A percentile compares a stretch with the other conserved stretches of the same genome.
These are phyloP conservation scores for Zymoseptoria pseudotritici DNA, from an alignment of 2,329 filamentous ascomycete genomes.

Conservation along the genomic window DNA sequence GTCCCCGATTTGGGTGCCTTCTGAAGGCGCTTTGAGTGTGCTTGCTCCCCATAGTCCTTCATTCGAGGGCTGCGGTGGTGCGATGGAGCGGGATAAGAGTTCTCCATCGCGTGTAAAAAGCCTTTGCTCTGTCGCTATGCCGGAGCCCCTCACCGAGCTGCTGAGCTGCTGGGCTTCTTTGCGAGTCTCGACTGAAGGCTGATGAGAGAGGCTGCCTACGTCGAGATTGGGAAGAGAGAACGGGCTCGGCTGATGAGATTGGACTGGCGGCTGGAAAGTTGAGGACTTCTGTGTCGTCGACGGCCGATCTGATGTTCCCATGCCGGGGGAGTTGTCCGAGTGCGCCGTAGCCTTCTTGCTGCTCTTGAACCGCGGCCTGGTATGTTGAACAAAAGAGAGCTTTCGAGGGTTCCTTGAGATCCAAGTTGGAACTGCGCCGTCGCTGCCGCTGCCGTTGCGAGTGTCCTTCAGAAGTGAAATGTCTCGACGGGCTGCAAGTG, in stretches of 20 bases:
- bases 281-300: conserved; percentile 4
- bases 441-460: too few relatives aligned
- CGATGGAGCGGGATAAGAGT: not conserved
- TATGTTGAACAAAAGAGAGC: too few relatives aligned
- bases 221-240: conserved; percentile 9
- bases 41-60: not conserved
- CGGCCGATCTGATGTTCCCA: conserved; percentile 1
- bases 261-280: not conserved
- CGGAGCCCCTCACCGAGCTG: not conserved
- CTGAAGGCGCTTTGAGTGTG: not conserved
- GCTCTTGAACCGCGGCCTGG: too few relatives aligned
- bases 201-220: conserved; percentile 6
- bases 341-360: conserved; percentile 1
- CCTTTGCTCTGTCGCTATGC: not conserved
- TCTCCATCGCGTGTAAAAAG: not conserved
- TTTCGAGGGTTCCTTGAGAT: too few relatives aligned
- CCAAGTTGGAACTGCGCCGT: too few relatives aligned
- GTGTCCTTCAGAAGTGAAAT: too few relatives aligned
- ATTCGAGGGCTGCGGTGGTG: not conserved
- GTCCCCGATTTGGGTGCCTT: too few relatives aligned
- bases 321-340: not conserved
- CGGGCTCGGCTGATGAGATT: conserved; percentile 1
- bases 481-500: too few relatives aligned
- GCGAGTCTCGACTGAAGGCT: not conserved
- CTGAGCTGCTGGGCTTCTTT: not conserved